Evolutionary conservation across 208 protist genomes (phyloP).

Genomic region (Zelonia costaricensis): DNA sequence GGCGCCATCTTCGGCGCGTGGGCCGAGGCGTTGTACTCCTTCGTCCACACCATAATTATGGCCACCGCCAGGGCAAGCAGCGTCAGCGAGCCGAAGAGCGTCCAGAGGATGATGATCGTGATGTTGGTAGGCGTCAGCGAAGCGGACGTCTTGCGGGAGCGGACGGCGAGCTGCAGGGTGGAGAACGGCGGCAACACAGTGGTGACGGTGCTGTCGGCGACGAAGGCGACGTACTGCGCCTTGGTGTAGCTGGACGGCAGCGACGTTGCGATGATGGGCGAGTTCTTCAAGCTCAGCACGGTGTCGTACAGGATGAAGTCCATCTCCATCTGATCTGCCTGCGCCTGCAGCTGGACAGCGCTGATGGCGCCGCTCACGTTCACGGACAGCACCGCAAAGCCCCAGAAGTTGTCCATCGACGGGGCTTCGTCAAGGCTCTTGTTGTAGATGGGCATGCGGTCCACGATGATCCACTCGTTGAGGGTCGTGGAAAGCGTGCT

Average conservation of each 20-base stretch:
- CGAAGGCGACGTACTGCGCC: conserved; percentile 27
- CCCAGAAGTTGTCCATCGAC: conserved; percentile 59
- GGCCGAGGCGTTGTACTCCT: conserved; percentile 47
- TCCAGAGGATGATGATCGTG: conserved; percentile 34
- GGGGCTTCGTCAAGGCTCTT: background rate
- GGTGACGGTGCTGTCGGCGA: conserved; percentile 8
- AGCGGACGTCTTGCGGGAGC: conserved; percentile 8
- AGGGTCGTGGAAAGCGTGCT: conserved; percentile 6
- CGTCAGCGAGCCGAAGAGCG: conserved; percentile 26
- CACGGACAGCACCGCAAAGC: conserved; percentile 43
- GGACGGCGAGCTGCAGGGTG: conserved; percentile 27
- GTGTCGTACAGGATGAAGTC: conserved; percentile 47
- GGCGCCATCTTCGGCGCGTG: conserved; percentile 74
- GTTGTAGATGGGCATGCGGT: conserved; percentile 57
- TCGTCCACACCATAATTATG: conserved; percentile 40
- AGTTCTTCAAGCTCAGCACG: too few relatives aligned
- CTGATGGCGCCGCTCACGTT: conserved; percentile 47
- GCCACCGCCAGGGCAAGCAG: conserved; percentile 28
- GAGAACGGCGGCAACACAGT: background rate
- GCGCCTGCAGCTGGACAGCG: conserved; percentile 14
- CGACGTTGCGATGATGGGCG: conserved; percentile 19
- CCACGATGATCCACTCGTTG: conserved; percentile 35
- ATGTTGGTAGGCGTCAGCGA: conserved; percentile 17
- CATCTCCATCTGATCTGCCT: conserved; percentile 8
- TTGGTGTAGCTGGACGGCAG: conserved; percentile 12